phyloP scores from a whole-genome alignment of 257 asterid genomes.

The Petrea volubilis region DNA sequence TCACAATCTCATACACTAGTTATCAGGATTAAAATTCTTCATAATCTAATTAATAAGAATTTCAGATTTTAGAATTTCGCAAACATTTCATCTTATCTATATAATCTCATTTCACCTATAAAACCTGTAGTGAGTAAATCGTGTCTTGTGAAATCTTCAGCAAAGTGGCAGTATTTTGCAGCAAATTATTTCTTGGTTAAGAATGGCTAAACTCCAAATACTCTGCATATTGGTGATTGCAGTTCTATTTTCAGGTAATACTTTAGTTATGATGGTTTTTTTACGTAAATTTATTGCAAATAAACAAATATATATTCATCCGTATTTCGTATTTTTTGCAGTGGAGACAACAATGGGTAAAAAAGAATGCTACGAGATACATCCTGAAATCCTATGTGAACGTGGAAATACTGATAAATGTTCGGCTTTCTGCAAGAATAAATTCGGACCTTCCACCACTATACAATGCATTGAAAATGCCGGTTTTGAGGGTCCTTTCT shows the following conservation, averaged over 20 bases:
- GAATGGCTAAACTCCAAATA: constrained; percentile 28
- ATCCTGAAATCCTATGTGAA: constrained; percentile 27
- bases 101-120: constrained; percentile 4
- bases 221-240: not conserved
- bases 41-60: too few species aligned
- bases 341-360: constrained; percentile 4
- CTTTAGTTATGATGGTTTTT: not conserved
- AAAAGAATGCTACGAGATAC: constrained; percentile 30
- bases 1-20: too few species aligned
- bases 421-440: constrained; percentile 23
- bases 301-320: too few species aligned
- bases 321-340: not conserved
- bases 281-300: too few species aligned
- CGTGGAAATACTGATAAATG: too few species aligned
- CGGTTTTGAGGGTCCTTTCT: constrained; percentile 22
- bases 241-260: constrained; percentile 25
- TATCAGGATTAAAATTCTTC: too few species aligned
- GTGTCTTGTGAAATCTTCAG: not conserved
- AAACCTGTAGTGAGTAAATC: not conserved
- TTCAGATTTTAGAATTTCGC: too few species aligned
- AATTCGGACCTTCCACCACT: constrained; percentile 25
- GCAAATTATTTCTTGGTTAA: not conserved
- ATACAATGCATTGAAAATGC: constrained; percentile 13
- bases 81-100: too few species aligned
- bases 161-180: not conserved